These are phyloP conservation scores for Penicillium digitatum DNA, from an alignment of 2,329 filamentous ascomycete genomes.

Conservation along the genomic window DNA sequence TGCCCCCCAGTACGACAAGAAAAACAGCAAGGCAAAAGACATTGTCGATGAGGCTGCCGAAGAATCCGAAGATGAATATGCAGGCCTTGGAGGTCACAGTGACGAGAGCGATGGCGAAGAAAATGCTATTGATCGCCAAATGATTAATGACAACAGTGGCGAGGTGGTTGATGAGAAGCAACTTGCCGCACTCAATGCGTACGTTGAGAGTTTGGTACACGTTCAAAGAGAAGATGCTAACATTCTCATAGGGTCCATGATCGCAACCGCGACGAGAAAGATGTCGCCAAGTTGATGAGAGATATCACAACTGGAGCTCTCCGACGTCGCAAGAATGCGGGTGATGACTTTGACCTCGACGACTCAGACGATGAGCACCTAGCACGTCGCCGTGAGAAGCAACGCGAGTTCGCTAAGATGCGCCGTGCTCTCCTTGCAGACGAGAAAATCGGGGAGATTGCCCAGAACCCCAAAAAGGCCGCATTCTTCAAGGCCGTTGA, in stretches of 20 bases:
- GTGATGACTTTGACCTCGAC: slow-evolving; percentile 75
- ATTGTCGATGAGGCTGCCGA: slow-evolving; percentile 92
- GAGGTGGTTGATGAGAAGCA: slow-evolving; percentile 75
- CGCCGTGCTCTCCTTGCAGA: slow-evolving; percentile 82
- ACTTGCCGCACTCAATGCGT: slow-evolving; percentile 84
- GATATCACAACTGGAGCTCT: slow-evolving; percentile 88
- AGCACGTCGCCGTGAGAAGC: slow-evolving; percentile 74
- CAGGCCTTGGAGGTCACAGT: slow-evolving; percentile 82
- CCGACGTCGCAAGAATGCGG: slow-evolving; percentile 69
- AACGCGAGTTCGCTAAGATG: slow-evolving; percentile 85
- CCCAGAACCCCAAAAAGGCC: slow-evolving; percentile 79
- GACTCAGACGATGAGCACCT: slow-evolving; percentile 81
- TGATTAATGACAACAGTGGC: slow-evolving; percentile 81
- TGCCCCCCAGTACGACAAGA: slow-evolving; percentile 65
- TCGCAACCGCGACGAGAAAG: slow-evolving; percentile 75
- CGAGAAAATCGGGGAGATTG: slow-evolving; percentile 85
- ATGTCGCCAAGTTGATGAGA: slow-evolving; percentile 85
- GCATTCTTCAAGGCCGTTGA: slow-evolving; percentile 90
- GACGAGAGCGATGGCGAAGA: slow-evolving; percentile 79
- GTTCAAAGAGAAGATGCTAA: slow-evolving; percentile 18
- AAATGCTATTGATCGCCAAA: slow-evolving; percentile 71
- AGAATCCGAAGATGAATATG: slow-evolving; percentile 97
- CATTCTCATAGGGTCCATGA: slow-evolving; percentile 63
- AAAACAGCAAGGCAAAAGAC: slow-evolving; percentile 78
- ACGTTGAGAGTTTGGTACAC: slow-evolving; percentile 46